Conservation (phyloP, 495 filamentous ascomycete species). For the Achaetomiella virescens region DNA sequence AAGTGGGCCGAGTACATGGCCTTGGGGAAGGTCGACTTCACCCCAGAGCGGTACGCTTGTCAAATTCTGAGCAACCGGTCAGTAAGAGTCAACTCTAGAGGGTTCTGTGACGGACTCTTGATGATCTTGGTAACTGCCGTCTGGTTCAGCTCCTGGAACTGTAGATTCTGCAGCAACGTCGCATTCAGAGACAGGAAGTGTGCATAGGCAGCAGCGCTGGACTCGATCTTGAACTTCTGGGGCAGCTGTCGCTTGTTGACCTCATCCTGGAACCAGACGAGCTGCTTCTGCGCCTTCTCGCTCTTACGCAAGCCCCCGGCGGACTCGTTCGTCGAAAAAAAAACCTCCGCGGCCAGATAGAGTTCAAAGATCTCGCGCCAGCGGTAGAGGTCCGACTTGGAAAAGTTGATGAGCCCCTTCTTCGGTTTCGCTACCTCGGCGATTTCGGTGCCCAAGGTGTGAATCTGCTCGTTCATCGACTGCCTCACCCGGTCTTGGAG, state of each 20-base stretch:
- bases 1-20: slow-evolving; percentile 44
- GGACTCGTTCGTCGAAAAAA: slow-evolving; percentile 61
- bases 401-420: slow-evolving; percentile 32
- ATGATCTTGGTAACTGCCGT: slow-evolving; percentile 67
- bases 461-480: slow-evolving; percentile 49
- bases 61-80: slow-evolving; percentile 54
- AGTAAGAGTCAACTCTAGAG: neutral
- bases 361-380: slow-evolving; percentile 71
- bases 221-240: slow-evolving; percentile 51
- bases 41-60: slow-evolving; percentile 68
- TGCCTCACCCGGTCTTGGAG: slow-evolving; percentile 53
- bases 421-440: slow-evolving; percentile 51
- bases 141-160: slow-evolving; percentile 69
- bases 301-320: slow-evolving; percentile 53
- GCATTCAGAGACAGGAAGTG: slow-evolving; percentile 61
- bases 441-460: slow-evolving; percentile 49
- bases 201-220: slow-evolving; percentile 50
- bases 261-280: slow-evolving; percentile 54
- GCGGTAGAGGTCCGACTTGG: slow-evolving; percentile 57
- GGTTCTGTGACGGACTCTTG: slow-evolving; percentile 51
- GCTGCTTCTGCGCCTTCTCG: slow-evolving; percentile 45
- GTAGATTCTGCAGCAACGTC: slow-evolving; percentile 56
- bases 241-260: slow-evolving; percentile 47
- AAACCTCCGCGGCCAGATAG: slow-evolving; percentile 63
- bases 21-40: slow-evolving; percentile 46